Evolutionary conservation across 805 yeast species (phyloP), one percentile per base, ranked within the genome.

Genomic region (Sugiyamaella valdiviana): DNA sequence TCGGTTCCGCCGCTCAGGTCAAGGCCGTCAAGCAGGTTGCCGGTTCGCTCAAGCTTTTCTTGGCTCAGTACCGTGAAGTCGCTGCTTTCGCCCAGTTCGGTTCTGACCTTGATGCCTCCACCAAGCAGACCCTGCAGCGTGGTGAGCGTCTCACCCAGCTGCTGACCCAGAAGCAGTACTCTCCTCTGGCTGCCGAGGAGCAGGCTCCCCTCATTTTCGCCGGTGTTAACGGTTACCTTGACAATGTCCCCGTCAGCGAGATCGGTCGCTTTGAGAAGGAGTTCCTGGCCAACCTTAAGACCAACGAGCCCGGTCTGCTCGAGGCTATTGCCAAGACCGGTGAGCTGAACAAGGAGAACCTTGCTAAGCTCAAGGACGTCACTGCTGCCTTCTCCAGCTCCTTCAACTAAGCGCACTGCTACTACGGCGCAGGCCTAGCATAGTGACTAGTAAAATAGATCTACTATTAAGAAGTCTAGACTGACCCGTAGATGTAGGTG

Each of bases 61-160:
- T 93, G 82, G 99, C 99, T 67, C 99, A 93, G 82, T 93, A 93
- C 86, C 90, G 99, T 88, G 99, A 93, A 84, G 99, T 93, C 67
- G 99, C 99, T 72, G 99, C 99, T 68, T 93, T 93, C 76, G 99
- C 99, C 67, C 99, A 93, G 82, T 93, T 93, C 82, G 99, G 99
- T 84, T 93, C 99, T 64, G 99, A 93, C 78, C 83, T 93, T 74
- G 99, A 93, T 77, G 98, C 99, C 65, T 89, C 97, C 54, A 93
- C 99, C 76, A 93, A 91, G 81, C 97, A 89, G 80, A 93, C 99
- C 69, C 83, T 93, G 74, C 78, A 79, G 67, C 90, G 99, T 85
- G 99, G 99, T 89, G 99, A 93, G 85, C 91, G 99, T 82, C 85
- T 93, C 71, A 93, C 99, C 66, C 98, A 90, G 80, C 79, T 93